These are phyloP conservation scores for Talaromyces sp. DNA, from an alignment of 2,329 filamentous ascomycete genomes.

Conservation along the genomic window DNA sequence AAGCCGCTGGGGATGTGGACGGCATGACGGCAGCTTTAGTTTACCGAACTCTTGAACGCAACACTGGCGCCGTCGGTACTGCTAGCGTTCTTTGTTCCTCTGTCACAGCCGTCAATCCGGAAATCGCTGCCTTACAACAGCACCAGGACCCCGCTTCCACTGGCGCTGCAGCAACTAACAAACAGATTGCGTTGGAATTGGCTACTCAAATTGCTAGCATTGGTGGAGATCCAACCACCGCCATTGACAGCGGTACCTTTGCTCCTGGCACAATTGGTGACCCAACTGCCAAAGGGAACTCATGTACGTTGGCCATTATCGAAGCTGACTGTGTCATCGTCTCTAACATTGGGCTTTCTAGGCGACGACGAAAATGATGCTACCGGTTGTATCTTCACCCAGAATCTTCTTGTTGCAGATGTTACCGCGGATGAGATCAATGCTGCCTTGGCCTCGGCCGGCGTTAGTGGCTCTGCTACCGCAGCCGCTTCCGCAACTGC, in stretches of 20 bases:
- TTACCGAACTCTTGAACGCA: conserved; percentile 56
- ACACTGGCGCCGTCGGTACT: conserved; percentile 56
- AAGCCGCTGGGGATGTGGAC: conserved; percentile 49
- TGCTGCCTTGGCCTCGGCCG: conserved; percentile 44
- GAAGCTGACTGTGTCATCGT: neutral
- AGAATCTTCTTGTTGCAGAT: conserved; percentile 53
- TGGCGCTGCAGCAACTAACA: conserved; percentile 57
- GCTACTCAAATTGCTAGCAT: conserved; percentile 58
- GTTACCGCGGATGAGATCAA: conserved; percentile 51
- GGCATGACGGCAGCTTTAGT: conserved; percentile 55
- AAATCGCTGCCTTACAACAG: conserved; percentile 61
- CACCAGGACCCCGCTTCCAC: conserved; percentile 65
- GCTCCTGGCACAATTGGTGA: conserved; percentile 55
- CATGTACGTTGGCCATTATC: conserved; percentile 34
- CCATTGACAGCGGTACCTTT: conserved; percentile 62
- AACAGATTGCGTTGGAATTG: conserved; percentile 57
- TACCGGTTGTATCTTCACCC: conserved; percentile 54
- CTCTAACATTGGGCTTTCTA: neutral
- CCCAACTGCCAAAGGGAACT: conserved; percentile 50
- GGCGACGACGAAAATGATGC: conserved; percentile 45
- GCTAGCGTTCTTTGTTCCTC: conserved; percentile 56
- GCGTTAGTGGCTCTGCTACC: conserved; percentile 20
- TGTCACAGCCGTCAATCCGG: conserved; percentile 58
- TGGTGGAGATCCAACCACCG: conserved; percentile 60
- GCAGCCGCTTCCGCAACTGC: conserved; percentile 13